Base-by-base conservation (phyloP, 441 rosid genomes). In the Breynia disticha region DNA sequence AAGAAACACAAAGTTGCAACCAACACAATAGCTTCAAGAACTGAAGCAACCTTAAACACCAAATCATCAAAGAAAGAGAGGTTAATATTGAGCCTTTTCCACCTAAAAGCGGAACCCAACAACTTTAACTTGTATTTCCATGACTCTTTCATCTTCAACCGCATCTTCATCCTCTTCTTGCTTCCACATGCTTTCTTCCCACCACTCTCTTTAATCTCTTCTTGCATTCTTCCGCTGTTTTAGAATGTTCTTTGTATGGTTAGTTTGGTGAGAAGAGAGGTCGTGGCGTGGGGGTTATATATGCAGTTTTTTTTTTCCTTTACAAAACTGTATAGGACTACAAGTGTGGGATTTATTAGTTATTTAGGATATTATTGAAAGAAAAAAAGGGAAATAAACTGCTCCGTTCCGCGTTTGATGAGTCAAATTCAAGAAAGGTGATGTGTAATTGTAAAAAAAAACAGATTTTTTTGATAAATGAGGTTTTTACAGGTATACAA, bases 21-120 rank as follows among this genome's bases (percentile, higher is more conserved):
- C 62, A 85, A 67, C 43, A 69, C 75, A 43, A 85, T 57, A 14
- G 87, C 89, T 46, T 85, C 89, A 1, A 80, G 35, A 35, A 74
- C 74, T 20, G 87, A 82, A 11, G 68, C 61, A 38, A 82, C 53
- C 77, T 67, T 75, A 72, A 85, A 80, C 16, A 76, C 54, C 16
- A 82, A 43, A 57, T 63, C 71, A 54, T 84, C 84, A 49, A 84
- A 9, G 63, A 84, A 69, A 17, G 81, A 71, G 1, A 75, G 48
- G 60, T 70, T 76, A 35, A 81, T n/a, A 59, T 64, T 62, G 1
- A 72, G 52, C 60, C 70, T 63, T 69, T 70, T 79, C 82, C 79
- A 77, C 64, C 67, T 76, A 57, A 78, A 77, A 59, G 72, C 73
- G n/a, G 82, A 68, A 11, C 80, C 74, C 54, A 72, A 15, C 16